Conservation (phyloP, 495 filamentous ascomycete species). For the Thozetella sp. region DNA sequence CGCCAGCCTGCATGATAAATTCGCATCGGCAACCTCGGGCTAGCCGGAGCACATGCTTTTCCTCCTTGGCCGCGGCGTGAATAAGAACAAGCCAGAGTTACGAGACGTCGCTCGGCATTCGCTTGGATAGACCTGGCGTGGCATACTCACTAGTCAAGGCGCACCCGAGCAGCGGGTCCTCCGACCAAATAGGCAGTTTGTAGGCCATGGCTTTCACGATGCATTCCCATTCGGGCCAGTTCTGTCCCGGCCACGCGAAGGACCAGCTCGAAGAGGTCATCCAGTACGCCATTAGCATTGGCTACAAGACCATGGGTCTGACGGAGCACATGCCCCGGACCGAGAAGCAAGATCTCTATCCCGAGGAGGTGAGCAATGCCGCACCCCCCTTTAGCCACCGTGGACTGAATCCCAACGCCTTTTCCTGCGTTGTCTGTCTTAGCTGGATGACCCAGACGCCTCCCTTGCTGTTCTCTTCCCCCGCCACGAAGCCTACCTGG, state of each 20-base stretch:
- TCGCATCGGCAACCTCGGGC: neutral
- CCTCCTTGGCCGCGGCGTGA: too few species aligned
- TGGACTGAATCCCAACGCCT: too few species aligned
- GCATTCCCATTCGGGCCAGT: constrained; percentile 97
- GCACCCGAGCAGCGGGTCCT: neutral
- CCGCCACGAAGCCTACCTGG: constrained; percentile 71
- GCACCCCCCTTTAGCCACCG: constrained; percentile 10
- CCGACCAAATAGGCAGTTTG: neutral
- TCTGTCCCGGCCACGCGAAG: constrained; percentile 87
- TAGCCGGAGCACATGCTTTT: neutral
- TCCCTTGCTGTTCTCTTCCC: constrained; percentile 40
- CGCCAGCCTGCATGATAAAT: too few species aligned
- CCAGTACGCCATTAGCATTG: constrained; percentile 72
- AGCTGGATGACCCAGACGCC: constrained; percentile 35
- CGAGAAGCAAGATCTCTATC: constrained; percentile 75
- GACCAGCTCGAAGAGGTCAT: constrained; percentile 84
- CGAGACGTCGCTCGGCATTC: too few species aligned
- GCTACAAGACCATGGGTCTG: constrained; percentile 80
- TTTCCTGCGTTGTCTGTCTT: too few species aligned
- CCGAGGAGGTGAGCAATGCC: constrained; percentile 71
- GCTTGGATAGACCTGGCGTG: neutral
- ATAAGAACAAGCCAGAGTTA: neutral
- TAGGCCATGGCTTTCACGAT: constrained; percentile 91
- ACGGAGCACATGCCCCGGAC: constrained; percentile 97
- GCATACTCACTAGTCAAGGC: neutral